A percentile compares a stretch with the other conserved stretches of the same genome.
These are phyloP conservation scores for Phytophthora hybrid DNA, from an alignment of 352 stramenopile species.

Conservation along the genomic window DNA sequence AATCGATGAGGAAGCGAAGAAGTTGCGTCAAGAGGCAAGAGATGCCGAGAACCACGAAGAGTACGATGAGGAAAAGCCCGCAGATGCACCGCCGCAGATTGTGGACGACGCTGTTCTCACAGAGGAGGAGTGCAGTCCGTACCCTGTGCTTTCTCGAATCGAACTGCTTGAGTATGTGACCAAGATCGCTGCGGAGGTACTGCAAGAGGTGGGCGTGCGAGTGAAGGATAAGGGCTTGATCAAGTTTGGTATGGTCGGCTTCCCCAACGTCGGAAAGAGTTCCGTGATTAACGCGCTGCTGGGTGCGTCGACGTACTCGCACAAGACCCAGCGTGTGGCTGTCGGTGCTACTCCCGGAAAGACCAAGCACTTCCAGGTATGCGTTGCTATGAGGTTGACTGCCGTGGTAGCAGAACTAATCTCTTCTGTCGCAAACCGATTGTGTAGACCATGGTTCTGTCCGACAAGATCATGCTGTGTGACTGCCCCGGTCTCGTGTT, in stretches of 20 bases:
- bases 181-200: slow-evolving; percentile 61
- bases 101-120: not conserved
- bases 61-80: slow-evolving; percentile 44
- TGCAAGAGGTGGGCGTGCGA: slow-evolving; percentile 64
- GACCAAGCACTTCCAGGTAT: slow-evolving; percentile 99
- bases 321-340: slow-evolving; percentile 96
- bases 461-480: slow-evolving; percentile 98
- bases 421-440: slow-evolving; percentile 3
- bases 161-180: slow-evolving; percentile 83
- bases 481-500: slow-evolving; percentile 99
- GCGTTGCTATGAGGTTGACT: not conserved
- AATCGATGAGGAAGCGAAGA: slow-evolving; percentile 85
- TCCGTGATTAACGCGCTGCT: slow-evolving; percentile 99
- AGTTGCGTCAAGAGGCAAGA: slow-evolving; percentile 54
- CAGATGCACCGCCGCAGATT: slow-evolving; percentile 16
- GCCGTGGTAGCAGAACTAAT: not conserved
- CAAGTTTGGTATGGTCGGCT: slow-evolving; percentile 99
- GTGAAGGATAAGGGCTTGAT: slow-evolving; percentile 87
- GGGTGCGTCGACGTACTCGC: slow-evolving; percentile 94
- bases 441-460: slow-evolving; percentile 95
- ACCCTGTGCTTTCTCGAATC: slow-evolving; percentile 73
- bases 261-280: slow-evolving; percentile 99
- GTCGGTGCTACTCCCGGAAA: slow-evolving; percentile 99
- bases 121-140: slow-evolving; percentile 37
- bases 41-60: slow-evolving; percentile 46